Evolutionary conservation across 768 basidiomycete species (phyloP).

Genomic region (Pulveroboletus ravenelii): DNA sequence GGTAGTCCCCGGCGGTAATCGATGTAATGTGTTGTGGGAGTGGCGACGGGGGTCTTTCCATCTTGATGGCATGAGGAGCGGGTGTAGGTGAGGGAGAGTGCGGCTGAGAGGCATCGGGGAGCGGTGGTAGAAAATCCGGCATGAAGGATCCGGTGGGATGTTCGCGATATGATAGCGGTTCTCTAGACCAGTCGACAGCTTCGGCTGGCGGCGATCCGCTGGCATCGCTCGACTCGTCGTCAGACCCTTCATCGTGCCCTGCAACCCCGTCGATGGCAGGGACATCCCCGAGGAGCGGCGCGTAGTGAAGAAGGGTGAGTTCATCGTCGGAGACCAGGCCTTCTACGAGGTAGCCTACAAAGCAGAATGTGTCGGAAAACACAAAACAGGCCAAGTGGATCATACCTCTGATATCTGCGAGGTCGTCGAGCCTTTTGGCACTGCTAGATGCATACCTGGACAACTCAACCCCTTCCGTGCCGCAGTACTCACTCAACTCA

Average conservation of each 20-base stretch:
- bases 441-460: slow-evolving; percentile 63
- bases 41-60: slow-evolving; percentile 36
- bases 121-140: slow-evolving; percentile 33
- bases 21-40: slow-evolving; percentile 41
- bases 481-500: slow-evolving; percentile 63
- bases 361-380: slow-evolving; percentile 20
- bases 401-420: slow-evolving; percentile 69
- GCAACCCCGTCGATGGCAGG: slow-evolving; percentile 14
- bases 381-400: slow-evolving; percentile 16
- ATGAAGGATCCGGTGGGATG: slow-evolving; percentile 30
- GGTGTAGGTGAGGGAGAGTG: slow-evolving; percentile 37
- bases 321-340: slow-evolving; percentile 57
- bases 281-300: slow-evolving; percentile 28
- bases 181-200: slow-evolving; percentile 22
- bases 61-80: slow-evolving; percentile 27
- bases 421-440: slow-evolving; percentile 62
- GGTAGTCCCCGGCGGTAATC: slow-evolving; percentile 56
- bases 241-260: slow-evolving; percentile 30
- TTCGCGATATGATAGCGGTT: slow-evolving; percentile 27
- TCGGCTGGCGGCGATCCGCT: neutral
- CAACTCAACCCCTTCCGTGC: slow-evolving; percentile 65
- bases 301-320: slow-evolving; percentile 49
- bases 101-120: slow-evolving; percentile 28
- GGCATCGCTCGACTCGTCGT: slow-evolving; percentile 24
- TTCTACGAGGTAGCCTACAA: slow-evolving; percentile 54